Evolutionary conservation across 2,329 filamentous ascomycete genomes (phyloP), one percentile per base, ranked within the genome.

Genomic region (Colletotrichum sublineola): DNA sequence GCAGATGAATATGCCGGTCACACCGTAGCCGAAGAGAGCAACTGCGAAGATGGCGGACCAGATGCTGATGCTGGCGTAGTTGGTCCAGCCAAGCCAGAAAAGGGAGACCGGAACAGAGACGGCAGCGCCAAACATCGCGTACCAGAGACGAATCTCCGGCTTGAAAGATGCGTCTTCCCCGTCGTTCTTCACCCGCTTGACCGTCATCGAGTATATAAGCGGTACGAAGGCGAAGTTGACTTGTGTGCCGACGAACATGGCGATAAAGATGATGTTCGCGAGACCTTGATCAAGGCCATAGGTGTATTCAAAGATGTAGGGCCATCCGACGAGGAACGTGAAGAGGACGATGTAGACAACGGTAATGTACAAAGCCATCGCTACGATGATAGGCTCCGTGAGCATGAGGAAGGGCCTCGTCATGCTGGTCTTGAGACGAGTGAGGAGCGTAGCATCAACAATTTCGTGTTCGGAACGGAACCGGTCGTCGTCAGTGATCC

Each of bases 401-500:
- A 81, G 64, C 77, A 84, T 82, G 31, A 80, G 68, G 33, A 84
- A 85, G 0, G 85, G 85, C 0, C 85, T 77, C 3, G 81, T 81
- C 75, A 82, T 82, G 52, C 87, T 77, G 14, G 88, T 79, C 0
- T 85, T 87, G 14, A 83, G 80, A 3, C 82, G 77, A 60, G 92
- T 87, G 5, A 89, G 89, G 50, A 87, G 83, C 58, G 89, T 82
- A 74, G 77, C 76, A 5, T 75, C 74, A 3, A 89, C 79, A 64
- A 87, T 88, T 79, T 93, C 91, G 67, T 92, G 91, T 8, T 90
- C 87, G 11, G 91, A 91, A 63, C 85, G 84, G 81, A 88, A 93
- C 58, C 87, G 83, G n/a, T 84, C 80, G 71, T 92, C 87, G 5
- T 90, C 89, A 0, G 90, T 93, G 73, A 91, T 87, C 75, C 86